Evolutionary conservation across 192 early-diverging fungal genomes (phyloP).

Genomic region (Gonapodya sp.): DNA sequence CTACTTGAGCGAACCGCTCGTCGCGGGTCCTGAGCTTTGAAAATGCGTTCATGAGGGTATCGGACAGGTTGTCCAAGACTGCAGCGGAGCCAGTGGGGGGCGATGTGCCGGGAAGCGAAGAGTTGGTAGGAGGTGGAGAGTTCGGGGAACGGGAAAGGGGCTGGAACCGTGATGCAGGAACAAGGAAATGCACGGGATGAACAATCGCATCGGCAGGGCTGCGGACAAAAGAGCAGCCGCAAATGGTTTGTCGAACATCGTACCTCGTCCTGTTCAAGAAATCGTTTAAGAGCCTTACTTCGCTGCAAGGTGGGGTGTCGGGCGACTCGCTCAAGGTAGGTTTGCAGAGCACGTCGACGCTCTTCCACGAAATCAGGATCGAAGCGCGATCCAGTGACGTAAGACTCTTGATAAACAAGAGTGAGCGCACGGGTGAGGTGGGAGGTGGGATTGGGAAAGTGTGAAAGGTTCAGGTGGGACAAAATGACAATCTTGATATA

Average conservation of each 20-base stretch:
- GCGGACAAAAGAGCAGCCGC: no score
- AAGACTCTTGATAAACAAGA: conserved; percentile 23
- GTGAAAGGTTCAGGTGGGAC: no score
- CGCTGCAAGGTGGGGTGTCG: conserved; percentile 70
- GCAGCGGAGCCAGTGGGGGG: conserved; percentile 18
- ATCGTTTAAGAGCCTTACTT: conserved; percentile 60
- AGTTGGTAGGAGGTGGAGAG: not conserved
- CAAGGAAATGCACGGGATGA: no score
- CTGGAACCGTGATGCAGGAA: no score
- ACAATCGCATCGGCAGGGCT: no score
- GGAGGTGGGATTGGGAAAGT: not conserved
- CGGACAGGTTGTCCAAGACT: conserved; percentile 75
- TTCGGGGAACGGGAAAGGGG: not conserved
- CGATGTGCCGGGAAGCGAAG: not conserved
- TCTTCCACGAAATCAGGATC: conserved; percentile 82
- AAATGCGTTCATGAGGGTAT: conserved; percentile 79
- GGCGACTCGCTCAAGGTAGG: conserved; percentile 71
- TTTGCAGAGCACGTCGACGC: conserved; percentile 63
- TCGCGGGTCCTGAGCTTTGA: conserved; percentile 83
- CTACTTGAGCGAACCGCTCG: conserved; percentile 72
- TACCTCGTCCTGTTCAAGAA: conserved; percentile 70
- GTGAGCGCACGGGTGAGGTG: not conserved
- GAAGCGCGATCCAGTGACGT: conserved; percentile 92
- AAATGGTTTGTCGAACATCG: no score
- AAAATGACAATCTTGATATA: no score